These are phyloP conservation scores for Lachnellula hyalina DNA, from an alignment of 2,329 filamentous ascomycete genomes.

Conservation along the genomic window DNA sequence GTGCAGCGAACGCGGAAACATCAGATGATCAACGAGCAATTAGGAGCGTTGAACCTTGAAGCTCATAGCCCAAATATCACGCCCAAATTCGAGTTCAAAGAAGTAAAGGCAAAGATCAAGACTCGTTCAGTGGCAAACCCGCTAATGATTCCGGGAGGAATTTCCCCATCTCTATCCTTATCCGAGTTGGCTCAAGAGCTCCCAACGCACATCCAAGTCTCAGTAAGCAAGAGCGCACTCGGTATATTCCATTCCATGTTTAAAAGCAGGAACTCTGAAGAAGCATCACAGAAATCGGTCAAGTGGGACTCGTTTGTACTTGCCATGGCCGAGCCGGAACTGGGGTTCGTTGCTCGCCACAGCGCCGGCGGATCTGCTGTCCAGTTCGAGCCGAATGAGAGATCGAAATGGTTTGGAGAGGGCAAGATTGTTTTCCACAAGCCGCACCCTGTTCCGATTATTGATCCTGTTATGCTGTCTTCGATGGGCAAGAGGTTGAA, in stretches of 20 bases:
- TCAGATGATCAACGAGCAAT: background rate
- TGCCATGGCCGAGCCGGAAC: background rate
- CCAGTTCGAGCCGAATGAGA: background rate
- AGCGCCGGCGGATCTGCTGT: background rate
- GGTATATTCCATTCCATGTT: background rate
- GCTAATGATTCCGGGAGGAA: no score
- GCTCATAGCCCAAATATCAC: background rate
- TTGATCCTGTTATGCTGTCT: background rate
- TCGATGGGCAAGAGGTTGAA: background rate
- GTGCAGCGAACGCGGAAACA: background rate
- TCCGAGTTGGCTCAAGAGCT: constrained; percentile 19
- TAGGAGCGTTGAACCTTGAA: background rate
- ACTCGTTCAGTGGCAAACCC: background rate
- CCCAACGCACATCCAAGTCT: constrained; percentile 6
- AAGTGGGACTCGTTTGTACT: background rate
- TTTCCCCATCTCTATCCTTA: constrained; percentile 12
- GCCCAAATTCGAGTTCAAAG: background rate
- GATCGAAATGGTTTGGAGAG: background rate
- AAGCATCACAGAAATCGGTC: background rate
- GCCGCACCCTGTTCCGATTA: background rate
- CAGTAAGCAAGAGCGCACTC: background rate
- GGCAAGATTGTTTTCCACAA: background rate
- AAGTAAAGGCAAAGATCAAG: constrained; percentile 1
- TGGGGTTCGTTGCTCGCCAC: background rate
- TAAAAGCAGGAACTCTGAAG: background rate